Evolutionary conservation across 129 eudicot genomes (phyloP).

Genomic region (Centaurea solstitialis): DNA sequence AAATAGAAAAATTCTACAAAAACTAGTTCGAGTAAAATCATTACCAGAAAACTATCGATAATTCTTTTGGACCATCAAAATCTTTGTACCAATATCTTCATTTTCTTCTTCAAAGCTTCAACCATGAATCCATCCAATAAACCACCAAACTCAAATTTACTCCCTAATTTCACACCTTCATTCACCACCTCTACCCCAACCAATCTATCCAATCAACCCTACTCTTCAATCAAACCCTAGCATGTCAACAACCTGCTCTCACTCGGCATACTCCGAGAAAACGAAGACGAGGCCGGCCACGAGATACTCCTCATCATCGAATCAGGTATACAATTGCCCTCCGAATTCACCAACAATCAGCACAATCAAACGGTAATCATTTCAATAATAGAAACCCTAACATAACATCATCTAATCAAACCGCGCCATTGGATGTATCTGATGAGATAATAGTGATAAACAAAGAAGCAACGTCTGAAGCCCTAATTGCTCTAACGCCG

Average conservation of each 20-base stretch:
- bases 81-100: too few species aligned
- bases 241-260: slow-evolving; percentile 44
- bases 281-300: slow-evolving; percentile 80
- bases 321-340: slow-evolving; percentile 55
- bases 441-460: slow-evolving; percentile 94
- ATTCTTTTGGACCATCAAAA: too few species aligned
- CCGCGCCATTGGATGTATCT: slow-evolving; percentile 42
- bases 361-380: neutral
- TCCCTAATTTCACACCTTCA: slow-evolving; percentile 37
- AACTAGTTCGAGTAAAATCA: too few species aligned
- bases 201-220: slow-evolving; percentile 26
- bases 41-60: too few species aligned
- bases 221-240: slow-evolving; percentile 34
- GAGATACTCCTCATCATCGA: slow-evolving; percentile 32
- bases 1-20: too few species aligned
- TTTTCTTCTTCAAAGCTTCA: neutral
- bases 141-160: slow-evolving; percentile 27
- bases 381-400: slow-evolving; percentile 13
- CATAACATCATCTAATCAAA: slow-evolving; percentile 8
- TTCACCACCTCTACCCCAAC: slow-evolving; percentile 54
- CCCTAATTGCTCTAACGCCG: slow-evolving; percentile 76
- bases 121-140: slow-evolving; percentile 49
- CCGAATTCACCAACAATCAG: slow-evolving; percentile 6
- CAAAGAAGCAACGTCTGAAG: slow-evolving; percentile 90
- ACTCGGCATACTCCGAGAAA: slow-evolving; percentile 61